Percentiles rank a stretch among this genome's conserved stretches.
These are phyloP conservation scores for Hypoxylon fuscum DNA, from an alignment of 495 filamentous ascomycete species.

Conservation along the genomic window DNA sequence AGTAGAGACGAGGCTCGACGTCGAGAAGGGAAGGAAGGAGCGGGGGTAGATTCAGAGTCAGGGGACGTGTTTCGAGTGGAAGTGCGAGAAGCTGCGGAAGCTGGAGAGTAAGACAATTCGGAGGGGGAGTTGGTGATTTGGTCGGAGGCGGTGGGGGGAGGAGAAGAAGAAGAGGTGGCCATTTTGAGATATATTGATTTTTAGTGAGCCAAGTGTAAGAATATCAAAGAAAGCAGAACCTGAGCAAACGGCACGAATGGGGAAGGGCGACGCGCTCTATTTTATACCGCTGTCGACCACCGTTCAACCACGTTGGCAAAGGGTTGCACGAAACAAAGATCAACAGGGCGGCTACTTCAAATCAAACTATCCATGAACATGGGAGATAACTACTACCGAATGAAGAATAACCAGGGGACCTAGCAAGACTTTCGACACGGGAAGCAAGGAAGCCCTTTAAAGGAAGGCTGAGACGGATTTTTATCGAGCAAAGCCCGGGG, in stretches of 20 bases:
- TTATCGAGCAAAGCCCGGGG: constrained; percentile 12
- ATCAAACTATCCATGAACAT: not conserved
- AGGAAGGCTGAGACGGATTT: constrained; percentile 6
- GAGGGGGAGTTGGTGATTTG: constrained; percentile 31
- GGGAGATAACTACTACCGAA: not conserved
- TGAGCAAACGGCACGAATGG: constrained; percentile 42
- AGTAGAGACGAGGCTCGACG: constrained; percentile 21
- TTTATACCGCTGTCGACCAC: constrained; percentile 29
- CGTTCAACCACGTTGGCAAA: constrained; percentile 17
- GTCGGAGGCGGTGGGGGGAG: constrained; percentile 25
- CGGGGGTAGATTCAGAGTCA: constrained; percentile 12
- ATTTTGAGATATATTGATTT: no score
- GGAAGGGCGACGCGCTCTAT: constrained; percentile 32
- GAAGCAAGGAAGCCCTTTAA: constrained; percentile 16
- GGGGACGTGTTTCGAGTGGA: constrained; percentile 40
- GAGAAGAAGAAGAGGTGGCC: constrained; percentile 22
- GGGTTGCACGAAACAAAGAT: constrained; percentile 11
- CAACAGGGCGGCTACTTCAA: constrained; percentile 4
- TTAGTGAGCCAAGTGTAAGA: no score
- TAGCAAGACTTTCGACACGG: not conserved
- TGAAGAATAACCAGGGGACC: not conserved
- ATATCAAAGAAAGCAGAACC: constrained; percentile 38
- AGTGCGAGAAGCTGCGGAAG: constrained; percentile 27
- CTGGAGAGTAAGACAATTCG: constrained; percentile 31
- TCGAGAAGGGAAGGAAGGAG: constrained; percentile 6